phyloP scores from a whole-genome alignment of 2,329 filamentous ascomycete species.

The Claviceps humidiphila region DNA sequence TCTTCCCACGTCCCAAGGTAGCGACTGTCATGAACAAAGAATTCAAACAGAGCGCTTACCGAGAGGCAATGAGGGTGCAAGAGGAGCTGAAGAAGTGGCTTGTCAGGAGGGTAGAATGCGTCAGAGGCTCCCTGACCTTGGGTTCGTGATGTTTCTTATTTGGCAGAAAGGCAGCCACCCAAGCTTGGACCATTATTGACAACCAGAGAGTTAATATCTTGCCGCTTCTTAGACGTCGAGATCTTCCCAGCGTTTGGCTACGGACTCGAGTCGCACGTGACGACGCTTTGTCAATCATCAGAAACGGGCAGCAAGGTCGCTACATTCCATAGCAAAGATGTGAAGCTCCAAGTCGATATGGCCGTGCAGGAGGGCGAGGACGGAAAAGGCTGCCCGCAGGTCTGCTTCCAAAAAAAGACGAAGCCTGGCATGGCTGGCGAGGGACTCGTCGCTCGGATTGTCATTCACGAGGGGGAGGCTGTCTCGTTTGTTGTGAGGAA shows the following conservation, averaged over 20 bases:
- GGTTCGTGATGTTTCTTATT: slow-evolving; percentile 20
- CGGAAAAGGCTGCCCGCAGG: slow-evolving; percentile 30
- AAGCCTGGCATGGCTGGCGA: slow-evolving; percentile 42
- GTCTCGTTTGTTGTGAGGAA: slow-evolving; percentile 57
- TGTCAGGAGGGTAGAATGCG: slow-evolving; percentile 58
- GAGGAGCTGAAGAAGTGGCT: slow-evolving; percentile 58
- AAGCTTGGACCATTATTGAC: neutral
- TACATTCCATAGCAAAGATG: slow-evolving; percentile 44
- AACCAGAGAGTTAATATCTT: neutral
- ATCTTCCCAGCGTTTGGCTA: slow-evolving; percentile 64
- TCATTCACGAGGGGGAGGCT: slow-evolving; percentile 51
- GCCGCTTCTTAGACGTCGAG: slow-evolving; percentile 39
- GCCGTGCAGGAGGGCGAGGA: slow-evolving; percentile 44
- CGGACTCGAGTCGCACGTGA: slow-evolving; percentile 47
- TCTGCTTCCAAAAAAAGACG: slow-evolving; percentile 41
- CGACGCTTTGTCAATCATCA: slow-evolving; percentile 36
- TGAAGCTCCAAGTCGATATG: slow-evolving; percentile 54
- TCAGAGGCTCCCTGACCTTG: slow-evolving; percentile 51
- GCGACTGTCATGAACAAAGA: slow-evolving; percentile 36
- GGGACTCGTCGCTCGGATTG: slow-evolving; percentile 47
- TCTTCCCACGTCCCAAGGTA: slow-evolving; percentile 58
- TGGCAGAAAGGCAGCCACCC: neutral
- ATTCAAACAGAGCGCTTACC: slow-evolving; percentile 36
- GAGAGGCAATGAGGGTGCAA: slow-evolving; percentile 39
- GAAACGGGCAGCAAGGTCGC: slow-evolving; percentile 42